These are phyloP conservation scores for Aspergillus vadensis DNA, from an alignment of 2,329 filamentous ascomycete species.

Conservation along the genomic window DNA sequence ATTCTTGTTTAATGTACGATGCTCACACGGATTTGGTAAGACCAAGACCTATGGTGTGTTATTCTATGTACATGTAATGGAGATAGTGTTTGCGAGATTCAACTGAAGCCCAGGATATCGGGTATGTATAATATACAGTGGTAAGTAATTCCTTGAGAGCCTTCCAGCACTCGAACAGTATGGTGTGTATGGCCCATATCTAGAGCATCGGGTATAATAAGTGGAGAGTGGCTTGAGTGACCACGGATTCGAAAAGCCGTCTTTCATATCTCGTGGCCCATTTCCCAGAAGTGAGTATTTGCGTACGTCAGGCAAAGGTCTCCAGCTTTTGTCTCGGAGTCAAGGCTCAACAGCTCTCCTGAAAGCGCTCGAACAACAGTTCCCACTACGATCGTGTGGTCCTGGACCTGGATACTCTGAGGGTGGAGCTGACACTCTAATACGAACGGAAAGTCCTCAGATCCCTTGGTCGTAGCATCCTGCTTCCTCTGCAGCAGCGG, in stretches of 20 bases:
- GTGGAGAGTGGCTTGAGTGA: no score
- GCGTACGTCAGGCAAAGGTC: conserved; percentile 46
- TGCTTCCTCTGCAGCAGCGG: conserved; percentile 30
- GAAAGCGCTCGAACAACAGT: conserved; percentile 36
- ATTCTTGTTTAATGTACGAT: no score
- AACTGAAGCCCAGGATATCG: no score
- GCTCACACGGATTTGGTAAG: no score
- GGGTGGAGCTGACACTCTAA: conserved; percentile 43
- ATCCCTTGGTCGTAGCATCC: neutral
- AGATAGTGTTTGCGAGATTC: no score
- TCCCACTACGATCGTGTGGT: conserved; percentile 46
- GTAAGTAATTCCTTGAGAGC: no score
- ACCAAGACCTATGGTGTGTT: no score
- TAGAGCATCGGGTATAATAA: neutral
- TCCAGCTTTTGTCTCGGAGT: neutral
- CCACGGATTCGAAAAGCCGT: no score
- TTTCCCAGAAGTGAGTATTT: conserved; percentile 47
- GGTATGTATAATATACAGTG: no score
- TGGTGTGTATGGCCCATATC: neutral
- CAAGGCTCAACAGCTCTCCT: conserved; percentile 3
- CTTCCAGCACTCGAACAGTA: no score
- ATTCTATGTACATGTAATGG: no score
- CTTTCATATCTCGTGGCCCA: conserved; percentile 37
- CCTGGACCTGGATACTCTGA: conserved; percentile 39
- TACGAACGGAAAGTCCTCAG: conserved; percentile 41